phyloP scores from a whole-genome alignment of 1,284 basidiomycete genomes.

The Cutaneotrichosporon cutaneum region DNA sequence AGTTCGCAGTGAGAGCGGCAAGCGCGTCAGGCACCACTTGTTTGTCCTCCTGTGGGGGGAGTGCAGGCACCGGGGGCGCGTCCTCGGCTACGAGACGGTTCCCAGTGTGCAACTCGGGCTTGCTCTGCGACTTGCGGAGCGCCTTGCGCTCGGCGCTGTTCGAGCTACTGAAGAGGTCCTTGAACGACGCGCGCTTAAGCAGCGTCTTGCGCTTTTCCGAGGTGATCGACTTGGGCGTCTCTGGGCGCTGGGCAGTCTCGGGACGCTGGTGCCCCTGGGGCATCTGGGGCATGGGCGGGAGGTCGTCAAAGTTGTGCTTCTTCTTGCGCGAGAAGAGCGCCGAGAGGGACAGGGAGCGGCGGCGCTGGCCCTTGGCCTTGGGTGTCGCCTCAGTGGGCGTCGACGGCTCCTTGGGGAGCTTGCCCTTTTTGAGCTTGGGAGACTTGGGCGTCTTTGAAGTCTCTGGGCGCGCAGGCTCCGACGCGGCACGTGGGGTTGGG shows the following conservation, averaged over 20 bases:
- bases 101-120: conserved; percentile 17
- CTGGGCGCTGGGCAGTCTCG: conserved; percentile 5
- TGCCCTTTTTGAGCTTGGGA: conserved; percentile 10
- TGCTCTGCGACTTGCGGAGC: conserved; percentile 21
- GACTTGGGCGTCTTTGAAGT: conserved; percentile 6
- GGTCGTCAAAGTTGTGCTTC: conserved; percentile 11
- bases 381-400: neutral
- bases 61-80: conserved; percentile 14
- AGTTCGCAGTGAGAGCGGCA: conserved; percentile 22
- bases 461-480: neutral
- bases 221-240: neutral
- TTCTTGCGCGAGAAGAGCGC: conserved; percentile 21
- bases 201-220: conserved; percentile 19
- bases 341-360: conserved; percentile 18
- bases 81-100: conserved; percentile 10
- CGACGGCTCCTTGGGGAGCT: neutral
- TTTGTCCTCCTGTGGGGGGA: neutral
- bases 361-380: conserved; percentile 10
- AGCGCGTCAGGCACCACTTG: conserved; percentile 24
- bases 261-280: conserved; percentile 7
- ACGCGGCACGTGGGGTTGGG: neutral
- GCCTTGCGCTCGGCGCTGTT: conserved; percentile 6
- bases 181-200: conserved; percentile 12
- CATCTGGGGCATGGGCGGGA: conserved; percentile 5
- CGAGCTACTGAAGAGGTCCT: conserved; percentile 19